Conservation (phyloP, 2,329 filamentous ascomycete species). For the Hypoxylon sp. region DNA sequence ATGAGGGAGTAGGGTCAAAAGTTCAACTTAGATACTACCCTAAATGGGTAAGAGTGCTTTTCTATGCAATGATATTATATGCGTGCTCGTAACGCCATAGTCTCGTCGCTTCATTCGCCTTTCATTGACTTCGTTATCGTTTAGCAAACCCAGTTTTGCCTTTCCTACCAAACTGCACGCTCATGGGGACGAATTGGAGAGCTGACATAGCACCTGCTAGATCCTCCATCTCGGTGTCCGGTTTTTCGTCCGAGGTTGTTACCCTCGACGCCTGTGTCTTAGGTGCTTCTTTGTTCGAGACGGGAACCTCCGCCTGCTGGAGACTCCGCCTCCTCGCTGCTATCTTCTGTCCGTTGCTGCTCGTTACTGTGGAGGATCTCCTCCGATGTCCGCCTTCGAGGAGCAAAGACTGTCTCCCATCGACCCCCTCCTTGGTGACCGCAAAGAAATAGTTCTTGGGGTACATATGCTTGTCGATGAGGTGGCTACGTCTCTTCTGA, state of each 20-base stretch:
- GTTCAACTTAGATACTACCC: slow-evolving; percentile 20
- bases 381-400: slow-evolving; percentile 65
- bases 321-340: slow-evolving; percentile 49
- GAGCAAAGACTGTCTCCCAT: slow-evolving; percentile 83
- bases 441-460: slow-evolving; percentile 89
- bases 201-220: slow-evolving; percentile 77
- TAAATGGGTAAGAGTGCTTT: slow-evolving; percentile 9
- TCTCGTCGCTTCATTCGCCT: slow-evolving; percentile 36
- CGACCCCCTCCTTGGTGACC: slow-evolving; percentile 89
- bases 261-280: slow-evolving; percentile 31
- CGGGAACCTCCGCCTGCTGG: slow-evolving; percentile 36
- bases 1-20: slow-evolving; percentile 27
- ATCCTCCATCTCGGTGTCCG: slow-evolving; percentile 69
- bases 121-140: slow-evolving; percentile 51
- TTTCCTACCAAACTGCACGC: slow-evolving; percentile 72
- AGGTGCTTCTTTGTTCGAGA: slow-evolving; percentile 27
- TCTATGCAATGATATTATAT: slow-evolving; percentile 19
- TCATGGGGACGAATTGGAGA: slow-evolving; percentile 76
- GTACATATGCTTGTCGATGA: slow-evolving; percentile 95
- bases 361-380: slow-evolving; percentile 58
- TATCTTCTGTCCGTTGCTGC: slow-evolving; percentile 43
- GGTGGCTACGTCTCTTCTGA: slow-evolving; percentile 85
- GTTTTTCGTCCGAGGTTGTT: slow-evolving; percentile 41
- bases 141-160: slow-evolving; percentile 66
- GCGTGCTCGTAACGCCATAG: slow-evolving; percentile 34